These are phyloP conservation scores for Calonectria hawksworthii DNA, from an alignment of 2,329 filamentous ascomycete species.

Conservation along the genomic window DNA sequence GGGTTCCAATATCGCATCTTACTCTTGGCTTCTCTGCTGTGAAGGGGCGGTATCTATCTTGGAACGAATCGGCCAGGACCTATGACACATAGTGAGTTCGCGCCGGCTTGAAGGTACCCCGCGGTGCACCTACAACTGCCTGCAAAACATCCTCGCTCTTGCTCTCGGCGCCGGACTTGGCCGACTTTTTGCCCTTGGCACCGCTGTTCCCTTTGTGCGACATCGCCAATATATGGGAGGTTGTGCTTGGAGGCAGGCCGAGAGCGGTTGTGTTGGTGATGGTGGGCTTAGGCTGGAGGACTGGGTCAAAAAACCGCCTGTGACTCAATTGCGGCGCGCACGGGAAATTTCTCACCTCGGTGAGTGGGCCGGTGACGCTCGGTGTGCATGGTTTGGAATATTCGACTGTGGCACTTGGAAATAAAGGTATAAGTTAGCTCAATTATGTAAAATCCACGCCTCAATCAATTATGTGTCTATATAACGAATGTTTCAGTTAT, in stretches of 20 bases:
- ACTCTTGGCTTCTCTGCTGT: conserved; percentile 90
- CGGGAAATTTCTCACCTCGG: conserved; percentile 47
- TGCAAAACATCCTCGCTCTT: conserved; percentile 72
- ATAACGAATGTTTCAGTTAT: background rate
- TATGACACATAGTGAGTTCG: conserved; percentile 53
- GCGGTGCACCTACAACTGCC: conserved; percentile 63
- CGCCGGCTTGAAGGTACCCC: conserved; percentile 41
- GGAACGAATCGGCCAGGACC: conserved; percentile 95
- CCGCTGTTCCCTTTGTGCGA: conserved; percentile 61
- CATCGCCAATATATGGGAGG: conserved; percentile 50
- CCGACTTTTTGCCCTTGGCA: conserved; percentile 66
- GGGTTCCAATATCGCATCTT: conserved; percentile 49
- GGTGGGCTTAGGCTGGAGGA: conserved; percentile 35
- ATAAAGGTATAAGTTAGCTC: background rate
- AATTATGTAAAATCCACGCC: background rate
- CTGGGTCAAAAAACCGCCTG: conserved; percentile 42
- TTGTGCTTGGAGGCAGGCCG: conserved; percentile 32
- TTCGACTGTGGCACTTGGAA: background rate
- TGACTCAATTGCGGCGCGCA: conserved; percentile 48
- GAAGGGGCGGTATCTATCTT: conserved; percentile 91
- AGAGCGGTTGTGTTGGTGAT: conserved; percentile 31
- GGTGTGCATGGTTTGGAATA: conserved; percentile 5
- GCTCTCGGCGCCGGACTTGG: conserved; percentile 64
- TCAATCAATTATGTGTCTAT: background rate
- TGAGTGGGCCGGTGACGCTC: conserved; percentile 40